Base-by-base conservation (phyloP, 2,329 filamentous ascomycete species). In the Juglanconis oblonga region DNA sequence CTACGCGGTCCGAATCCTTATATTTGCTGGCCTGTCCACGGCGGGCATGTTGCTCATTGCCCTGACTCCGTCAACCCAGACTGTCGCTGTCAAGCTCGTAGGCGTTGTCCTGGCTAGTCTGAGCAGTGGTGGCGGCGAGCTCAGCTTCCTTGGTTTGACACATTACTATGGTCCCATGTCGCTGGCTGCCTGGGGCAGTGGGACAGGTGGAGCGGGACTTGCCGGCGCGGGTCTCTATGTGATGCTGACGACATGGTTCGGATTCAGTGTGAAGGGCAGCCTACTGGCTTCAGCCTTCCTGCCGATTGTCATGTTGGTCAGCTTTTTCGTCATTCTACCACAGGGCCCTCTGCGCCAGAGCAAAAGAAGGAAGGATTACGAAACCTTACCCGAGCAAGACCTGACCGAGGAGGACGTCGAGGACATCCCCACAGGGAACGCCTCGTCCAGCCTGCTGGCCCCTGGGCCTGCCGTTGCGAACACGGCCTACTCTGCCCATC, bases 161-260 rank as follows among this genome's bases (percentile, higher is more conserved):
- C 94, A 98, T 72, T 97, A 90, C 77, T 98, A 98, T 69, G 95
- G 94, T 0, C 87, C 86, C 8, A 88, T 91, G 74, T 92, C 91
- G 67, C 81, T 98, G 17, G 93, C 93, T 0, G 88, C 91, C 40
- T 99, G 95, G 95, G 90, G 92, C 0, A 94, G 90, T 64, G 94
- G 94, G 0, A 97, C 94, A 0, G 94, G 94, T 1, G 94, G 90
- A 0, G 94, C 94, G 1, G 94, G 94, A 0, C 74, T 99, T 59
- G 81, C 94, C 0, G 95, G 95, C 5, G 92, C 94, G 0, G 92
- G 92, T 0, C 81, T 94, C 13, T 99, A 98, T 74, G 91, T 96
- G 7, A 70, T 94, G 52, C 82, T 95, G 61, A 98, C 94, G 1
- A 93, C 90, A 36, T 90, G 88, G 70, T 78, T 96, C 59, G 86